phyloP scores from a whole-genome alignment of 768 basidiomycete genomes.

The Auricularia cornea region DNA sequence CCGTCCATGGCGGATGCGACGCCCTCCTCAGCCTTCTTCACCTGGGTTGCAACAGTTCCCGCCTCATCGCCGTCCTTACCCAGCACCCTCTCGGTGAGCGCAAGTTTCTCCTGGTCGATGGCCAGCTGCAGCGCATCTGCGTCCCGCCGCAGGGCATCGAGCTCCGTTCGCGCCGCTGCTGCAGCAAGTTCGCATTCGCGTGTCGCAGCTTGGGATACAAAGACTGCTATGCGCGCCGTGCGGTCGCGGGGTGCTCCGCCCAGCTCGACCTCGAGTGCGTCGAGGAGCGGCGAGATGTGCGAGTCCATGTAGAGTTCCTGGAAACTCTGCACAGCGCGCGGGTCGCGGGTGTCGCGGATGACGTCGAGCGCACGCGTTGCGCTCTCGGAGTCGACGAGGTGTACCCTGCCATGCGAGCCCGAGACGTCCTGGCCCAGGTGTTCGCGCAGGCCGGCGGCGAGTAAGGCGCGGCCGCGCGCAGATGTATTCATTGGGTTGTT shows the following conservation, averaged over 20 bases:
- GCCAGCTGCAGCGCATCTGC: constrained; percentile 10
- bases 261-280: constrained; percentile 25
- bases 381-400: constrained; percentile 51
- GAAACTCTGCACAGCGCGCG: constrained; percentile 50
- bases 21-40: constrained; percentile 29
- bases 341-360: constrained; percentile 40
- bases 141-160: constrained; percentile 9
- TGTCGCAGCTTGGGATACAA: constrained; percentile 7
- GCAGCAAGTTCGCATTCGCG: constrained; percentile 1
- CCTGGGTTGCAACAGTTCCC: constrained; percentile 29
- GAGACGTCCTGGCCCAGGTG: constrained; percentile 9
- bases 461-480: not conserved
- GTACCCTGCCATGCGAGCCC: constrained; percentile 27
- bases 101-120: constrained; percentile 24
- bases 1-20: constrained; percentile 33
- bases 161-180: not conserved
- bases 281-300: constrained; percentile 41
- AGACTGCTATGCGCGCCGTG: not conserved
- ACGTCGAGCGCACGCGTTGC: constrained; percentile 45
- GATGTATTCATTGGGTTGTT: constrained; percentile 21
- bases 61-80: not conserved
- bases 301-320: constrained; percentile 56
- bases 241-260: not conserved
- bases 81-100: constrained; percentile 31
- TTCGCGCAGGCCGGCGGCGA: not conserved